Evolutionary conservation across 495 filamentous ascomycete species (phyloP), one percentile per base, ranked within the genome.

Genomic region (Podospora appendiculata): DNA sequence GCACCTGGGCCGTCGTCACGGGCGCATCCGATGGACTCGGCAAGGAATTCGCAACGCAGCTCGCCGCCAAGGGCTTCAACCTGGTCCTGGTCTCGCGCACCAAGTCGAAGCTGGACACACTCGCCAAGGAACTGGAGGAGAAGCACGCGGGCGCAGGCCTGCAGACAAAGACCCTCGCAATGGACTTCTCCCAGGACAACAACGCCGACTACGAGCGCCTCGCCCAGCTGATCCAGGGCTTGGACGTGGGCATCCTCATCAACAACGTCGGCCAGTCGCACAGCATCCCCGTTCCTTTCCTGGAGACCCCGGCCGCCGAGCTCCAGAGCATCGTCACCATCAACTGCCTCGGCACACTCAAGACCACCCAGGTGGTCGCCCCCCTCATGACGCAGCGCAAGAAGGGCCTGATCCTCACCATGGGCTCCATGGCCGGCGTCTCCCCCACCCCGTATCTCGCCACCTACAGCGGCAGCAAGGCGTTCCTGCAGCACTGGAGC

Each of bases 201-300:
- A 81, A 91, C 48, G 75, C 70, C 40, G 88, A 95, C 72, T 95
- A 91, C 73, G 78, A 79, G 35, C 76, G 77, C 17, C 79, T 98
- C 17, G 77, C 80, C 52, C 62, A 78, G 44, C 62, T 89, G 32
- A 70, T 95, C 48, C 67, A 80, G 18, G 81, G 79, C 8, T 77
- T 95, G 44, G 90, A 96, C 52, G 75, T 99, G 13, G 84, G 86
- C 41, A 83, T 99, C 56, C 73, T 99, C 51, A 76, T 99, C 72
- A 99, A 99, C 78, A 99, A 99, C 64, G 94, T 99, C 46, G 94
- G 94, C 57, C 85, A 87, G 69, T 89, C 84, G 67, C 94, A 97
- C 75, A 83, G 79, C 63, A 94, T 96, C 48, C 94, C 94, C 13
- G 88, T 91, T 8, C 82, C 90, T 0, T 99, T 97, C 74, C 72